phyloP scores from a whole-genome alignment of 2,329 filamentous ascomycete genomes.

The Aspergillus puulaauensis region DNA sequence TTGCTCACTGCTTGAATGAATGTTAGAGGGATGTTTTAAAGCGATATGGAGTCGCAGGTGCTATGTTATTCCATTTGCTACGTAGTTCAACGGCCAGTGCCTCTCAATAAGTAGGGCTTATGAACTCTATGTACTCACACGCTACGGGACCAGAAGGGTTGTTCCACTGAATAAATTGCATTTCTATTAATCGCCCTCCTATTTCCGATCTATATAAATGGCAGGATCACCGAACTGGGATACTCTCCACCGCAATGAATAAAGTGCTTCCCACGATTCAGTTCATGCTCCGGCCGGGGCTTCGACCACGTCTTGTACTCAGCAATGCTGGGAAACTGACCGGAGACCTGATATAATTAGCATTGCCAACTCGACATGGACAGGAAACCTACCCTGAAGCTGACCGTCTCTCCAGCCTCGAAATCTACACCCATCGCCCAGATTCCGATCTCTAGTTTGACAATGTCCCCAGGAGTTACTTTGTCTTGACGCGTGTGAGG shows the following conservation, averaged over 20 bases:
- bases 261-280: conserved; percentile 41
- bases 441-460: conserved; percentile 50
- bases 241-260: conserved; percentile 41
- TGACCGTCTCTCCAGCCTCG: conserved; percentile 40
- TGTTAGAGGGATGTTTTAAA: too few relatives aligned
- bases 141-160: too few relatives aligned
- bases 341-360: conserved; percentile 21
- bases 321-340: conserved; percentile 39
- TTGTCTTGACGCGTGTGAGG: conserved; percentile 44
- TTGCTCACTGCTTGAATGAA: too few relatives aligned
- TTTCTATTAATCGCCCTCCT: too few relatives aligned
- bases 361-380: accelerated
- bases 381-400: conserved; percentile 18
- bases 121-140: too few relatives aligned
- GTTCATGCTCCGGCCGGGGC: conserved; percentile 41
- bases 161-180: too few relatives aligned
- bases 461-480: conserved; percentile 41
- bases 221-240: conserved; percentile 40
- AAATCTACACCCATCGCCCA: conserved; percentile 50
- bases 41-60: too few relatives aligned
- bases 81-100: too few relatives aligned
- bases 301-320: conserved; percentile 42
- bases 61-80: too few relatives aligned
- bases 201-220: conserved; percentile 24
- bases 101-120: too few relatives aligned